Base-by-base conservation (phyloP, 768 basidiomycete genomes). In the Jaapia argillacea region DNA sequence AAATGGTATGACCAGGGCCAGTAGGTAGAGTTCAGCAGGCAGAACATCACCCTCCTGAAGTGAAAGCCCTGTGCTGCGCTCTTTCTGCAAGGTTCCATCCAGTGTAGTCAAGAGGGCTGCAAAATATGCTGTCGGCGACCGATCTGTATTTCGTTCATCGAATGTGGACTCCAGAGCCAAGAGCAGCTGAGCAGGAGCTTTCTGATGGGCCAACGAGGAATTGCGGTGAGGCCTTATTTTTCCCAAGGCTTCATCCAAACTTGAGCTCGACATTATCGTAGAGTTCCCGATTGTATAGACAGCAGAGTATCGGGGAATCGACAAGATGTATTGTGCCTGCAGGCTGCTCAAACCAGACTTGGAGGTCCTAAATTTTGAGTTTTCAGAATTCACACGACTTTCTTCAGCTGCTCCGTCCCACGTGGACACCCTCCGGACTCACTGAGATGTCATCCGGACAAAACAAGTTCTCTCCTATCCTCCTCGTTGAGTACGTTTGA, bases 81-180 rank as follows among this genome's bases (percentile, higher is more conserved):
- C 71, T 56, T 72, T 81, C 63, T 79, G 77, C 21, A 90, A 60
- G 7, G 82, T 79, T 46, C 82, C 78, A 54, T 89, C 85, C 24
- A 94, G 71, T 5, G 87, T 85, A 10, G 89, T 90, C 40, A 89
- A 67, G 46, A 94, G 70, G 3, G 86, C 83, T n/a, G 91, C 88
- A 62, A 93, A 96, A 67, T 97, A 98, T 24, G 96, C 94, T 1
- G 90, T 91, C 5, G 93, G 72, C 5, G 84, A 72, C 31, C 66
- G 63, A 42, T 83, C 79, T 5, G 81, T 70, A 48, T 66, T 67
- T 53, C 83, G 81, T 53, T 88, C 85, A 51, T 71, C 65, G 51
- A 82, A 75, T 31, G 81, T 88, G 13, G 79, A 72, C 62, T 98
- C 94, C 51, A 98, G 69, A 2, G 91, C 93, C 45, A 72, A 63